phyloP scores from a whole-genome alignment of 371 early-diverging fungal genomes.

The Haplosporangium sp. region DNA sequence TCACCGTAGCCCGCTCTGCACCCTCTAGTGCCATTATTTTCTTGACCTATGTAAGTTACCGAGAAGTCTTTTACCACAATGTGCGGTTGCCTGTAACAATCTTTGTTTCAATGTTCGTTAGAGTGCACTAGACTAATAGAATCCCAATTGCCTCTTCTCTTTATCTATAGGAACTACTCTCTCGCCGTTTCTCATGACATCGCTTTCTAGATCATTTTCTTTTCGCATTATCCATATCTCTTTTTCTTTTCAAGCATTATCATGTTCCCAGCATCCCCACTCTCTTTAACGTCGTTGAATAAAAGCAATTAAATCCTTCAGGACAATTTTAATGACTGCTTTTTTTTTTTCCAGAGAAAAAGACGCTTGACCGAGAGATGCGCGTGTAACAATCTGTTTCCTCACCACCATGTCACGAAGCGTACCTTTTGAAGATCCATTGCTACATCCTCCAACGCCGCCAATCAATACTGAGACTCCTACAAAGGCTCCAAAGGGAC shows the following conservation, averaged over 20 bases:
- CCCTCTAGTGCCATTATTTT: constrained; percentile 96
- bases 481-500: constrained; percentile 2
- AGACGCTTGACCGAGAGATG: too few relatives aligned
- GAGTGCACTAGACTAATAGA: not conserved
- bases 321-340: too few relatives aligned
- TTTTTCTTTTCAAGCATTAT: not conserved
- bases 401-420: constrained; percentile 32
- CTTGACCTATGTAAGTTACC: constrained; percentile 76
- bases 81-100: too few relatives aligned
- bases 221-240: not conserved
- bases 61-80: not conserved
- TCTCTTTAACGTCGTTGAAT: too few relatives aligned
- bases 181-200: constrained; percentile 18
- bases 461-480: constrained; percentile 12
- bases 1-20: constrained; percentile 89
- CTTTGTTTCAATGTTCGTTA: not conserved
- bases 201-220: too few relatives aligned
- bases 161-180: constrained; percentile 20
- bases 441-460: constrained; percentile 47
- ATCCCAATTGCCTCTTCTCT: not conserved
- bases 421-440: constrained; percentile 50
- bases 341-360: too few relatives aligned
- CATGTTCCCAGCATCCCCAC: too few relatives aligned
- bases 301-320: too few relatives aligned
- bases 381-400: too few relatives aligned